These are phyloP conservation scores for Fistulifera solaris DNA, from an alignment of 108 stramenopile species.

Conservation along the genomic window DNA sequence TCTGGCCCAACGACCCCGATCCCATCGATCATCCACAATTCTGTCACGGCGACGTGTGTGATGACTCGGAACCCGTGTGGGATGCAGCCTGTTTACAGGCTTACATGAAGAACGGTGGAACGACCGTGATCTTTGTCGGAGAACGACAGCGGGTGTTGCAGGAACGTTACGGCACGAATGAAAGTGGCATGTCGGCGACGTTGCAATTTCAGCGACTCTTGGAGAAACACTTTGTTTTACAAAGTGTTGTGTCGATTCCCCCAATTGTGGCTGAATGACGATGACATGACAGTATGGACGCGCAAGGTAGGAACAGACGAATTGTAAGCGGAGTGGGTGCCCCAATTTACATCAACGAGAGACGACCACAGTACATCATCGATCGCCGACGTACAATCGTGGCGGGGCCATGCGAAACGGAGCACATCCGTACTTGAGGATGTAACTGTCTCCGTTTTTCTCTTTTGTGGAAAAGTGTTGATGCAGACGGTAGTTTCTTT, in stretches of 20 bases:
- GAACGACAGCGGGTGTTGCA: constrained; percentile 33
- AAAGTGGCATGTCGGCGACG: constrained; percentile 35
- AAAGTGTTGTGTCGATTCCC: constrained; percentile 22
- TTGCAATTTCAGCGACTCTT: constrained; percentile 34
- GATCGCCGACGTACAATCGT: no score
- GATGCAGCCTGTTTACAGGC: constrained; percentile 29
- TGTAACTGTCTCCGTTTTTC: no score
- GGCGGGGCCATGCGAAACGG: no score
- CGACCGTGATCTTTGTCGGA: constrained; percentile 38
- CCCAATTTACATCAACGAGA: no score
- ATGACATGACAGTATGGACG: constrained; percentile 43
- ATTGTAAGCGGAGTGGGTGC: no score
- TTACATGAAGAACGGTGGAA: constrained; percentile 30
- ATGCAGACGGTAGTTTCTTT: no score
- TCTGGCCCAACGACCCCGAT: constrained; percentile 57
- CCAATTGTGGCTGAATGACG: constrained; percentile 43
- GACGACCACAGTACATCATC: no score
- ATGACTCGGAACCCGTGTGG: constrained; percentile 24
- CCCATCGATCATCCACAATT: constrained; percentile 33
- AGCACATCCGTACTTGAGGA: no score
- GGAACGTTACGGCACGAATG: constrained; percentile 14
- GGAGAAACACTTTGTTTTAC: constrained; percentile 20
- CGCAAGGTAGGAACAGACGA: no score
- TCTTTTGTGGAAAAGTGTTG: no score
- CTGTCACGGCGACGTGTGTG: background rate